phyloP scores from a whole-genome alignment of 441 rosid genomes.

The Jatropha podagrica region DNA sequence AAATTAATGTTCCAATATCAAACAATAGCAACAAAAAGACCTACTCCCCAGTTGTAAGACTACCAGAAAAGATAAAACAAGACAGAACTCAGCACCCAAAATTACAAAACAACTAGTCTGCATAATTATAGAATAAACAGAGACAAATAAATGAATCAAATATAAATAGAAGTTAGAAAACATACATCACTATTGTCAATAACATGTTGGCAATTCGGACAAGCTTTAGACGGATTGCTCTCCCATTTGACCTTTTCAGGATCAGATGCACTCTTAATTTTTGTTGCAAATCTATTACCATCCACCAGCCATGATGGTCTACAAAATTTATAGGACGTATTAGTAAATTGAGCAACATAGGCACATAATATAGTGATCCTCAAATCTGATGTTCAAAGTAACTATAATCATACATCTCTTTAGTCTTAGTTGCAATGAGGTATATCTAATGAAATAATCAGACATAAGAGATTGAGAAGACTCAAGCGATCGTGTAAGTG shows the following conservation, averaged over 20 bases:
- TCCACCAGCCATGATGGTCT: conserved; percentile 89
- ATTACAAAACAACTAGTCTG: background rate
- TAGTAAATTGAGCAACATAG: background rate
- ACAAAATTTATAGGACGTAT: conserved; percentile 24
- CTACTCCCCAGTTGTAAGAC: background rate
- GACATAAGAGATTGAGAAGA: background rate
- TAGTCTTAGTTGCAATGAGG: background rate
- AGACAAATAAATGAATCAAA: conserved; percentile 6
- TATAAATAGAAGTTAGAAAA: conserved; percentile 15
- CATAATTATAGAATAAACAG: background rate
- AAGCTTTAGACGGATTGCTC: conserved; percentile 79
- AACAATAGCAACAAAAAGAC: background rate
- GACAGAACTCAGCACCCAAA: background rate
- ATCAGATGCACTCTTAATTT: conserved; percentile 76
- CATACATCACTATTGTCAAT: conserved; percentile 88
- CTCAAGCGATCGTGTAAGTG: background rate
- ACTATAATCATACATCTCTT: background rate
- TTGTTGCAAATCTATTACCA: conserved; percentile 69
- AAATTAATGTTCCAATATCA: background rate
- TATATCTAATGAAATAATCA: background rate
- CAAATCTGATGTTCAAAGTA: background rate
- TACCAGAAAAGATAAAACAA: background rate
- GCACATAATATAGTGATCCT: background rate
- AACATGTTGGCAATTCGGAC: conserved; percentile 73
- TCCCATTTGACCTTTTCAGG: conserved; percentile 56